Conservation (phyloP, 2,329 filamentous ascomycete species). For the Endothia cerciana region DNA sequence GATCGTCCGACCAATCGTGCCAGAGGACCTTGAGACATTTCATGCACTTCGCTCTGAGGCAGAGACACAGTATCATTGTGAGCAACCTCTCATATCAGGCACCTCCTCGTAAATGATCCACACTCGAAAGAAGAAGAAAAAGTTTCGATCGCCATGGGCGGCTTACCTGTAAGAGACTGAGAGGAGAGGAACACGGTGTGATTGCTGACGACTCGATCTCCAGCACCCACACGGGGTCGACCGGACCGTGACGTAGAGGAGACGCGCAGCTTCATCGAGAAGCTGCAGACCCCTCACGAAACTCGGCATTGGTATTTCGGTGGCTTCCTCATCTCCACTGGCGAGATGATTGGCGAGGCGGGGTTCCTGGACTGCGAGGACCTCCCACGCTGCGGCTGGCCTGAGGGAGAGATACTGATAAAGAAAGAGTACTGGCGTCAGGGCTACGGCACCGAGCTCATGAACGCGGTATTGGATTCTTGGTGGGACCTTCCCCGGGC, state of each 20-base stretch:
- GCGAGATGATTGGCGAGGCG: constrained; percentile 16
- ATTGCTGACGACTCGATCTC: not conserved
- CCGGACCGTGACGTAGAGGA: constrained; percentile 11
- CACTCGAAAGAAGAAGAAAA: not conserved
- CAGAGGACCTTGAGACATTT: constrained; percentile 5
- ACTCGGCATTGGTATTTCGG: constrained; percentile 16
- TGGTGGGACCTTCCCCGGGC: constrained; percentile 28
- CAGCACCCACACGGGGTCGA: constrained; percentile 5
- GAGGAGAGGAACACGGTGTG: not conserved
- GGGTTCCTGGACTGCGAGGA: constrained; percentile 14
- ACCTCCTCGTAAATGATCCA: not conserved
- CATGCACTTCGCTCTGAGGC: constrained; percentile 3
- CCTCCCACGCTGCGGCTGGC: constrained; percentile 21
- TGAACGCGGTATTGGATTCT: constrained; percentile 13
- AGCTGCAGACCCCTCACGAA: not conserved
- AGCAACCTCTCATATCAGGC: not conserved
- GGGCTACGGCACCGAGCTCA: constrained; percentile 28
- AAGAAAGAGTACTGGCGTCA: constrained; percentile 24
- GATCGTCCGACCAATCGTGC: constrained; percentile 9
- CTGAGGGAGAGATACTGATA: constrained; percentile 26
- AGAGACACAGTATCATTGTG: constrained; percentile 6
- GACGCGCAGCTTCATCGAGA: constrained; percentile 5
- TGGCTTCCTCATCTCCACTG: constrained; percentile 14
- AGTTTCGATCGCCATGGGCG: not conserved
- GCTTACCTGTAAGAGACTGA: not conserved